phyloP scores from a whole-genome alignment of 108 stramenopile genomes.

The Cyclostephanos invisitatus region DNA sequence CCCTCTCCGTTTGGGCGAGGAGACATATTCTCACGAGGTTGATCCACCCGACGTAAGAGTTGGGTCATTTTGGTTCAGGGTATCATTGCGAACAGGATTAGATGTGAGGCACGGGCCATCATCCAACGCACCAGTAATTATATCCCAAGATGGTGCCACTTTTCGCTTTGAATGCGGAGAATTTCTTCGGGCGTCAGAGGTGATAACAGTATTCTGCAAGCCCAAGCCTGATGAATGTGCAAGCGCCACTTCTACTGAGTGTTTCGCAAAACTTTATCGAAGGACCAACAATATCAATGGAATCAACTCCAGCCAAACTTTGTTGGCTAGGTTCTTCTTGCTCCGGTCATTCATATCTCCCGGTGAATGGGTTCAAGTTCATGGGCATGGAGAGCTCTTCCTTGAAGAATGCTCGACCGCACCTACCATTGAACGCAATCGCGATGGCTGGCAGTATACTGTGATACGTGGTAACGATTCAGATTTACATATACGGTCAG shows the following conservation, averaged over 20 bases:
- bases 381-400: constrained; percentile 48
- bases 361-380: constrained; percentile 86
- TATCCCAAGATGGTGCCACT: constrained; percentile 59
- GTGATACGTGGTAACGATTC: constrained; percentile 41
- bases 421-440: constrained; percentile 72
- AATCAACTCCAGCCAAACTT: constrained; percentile 32
- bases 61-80: constrained; percentile 89
- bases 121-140: constrained; percentile 63
- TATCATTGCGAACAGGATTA: constrained; percentile 59
- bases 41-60: constrained; percentile 66
- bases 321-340: constrained; percentile 39
- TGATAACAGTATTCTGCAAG: constrained; percentile 62
- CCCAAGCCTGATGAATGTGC: constrained; percentile 8
- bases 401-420: constrained; percentile 72
- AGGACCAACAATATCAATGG: constrained; percentile 50
- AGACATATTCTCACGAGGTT: constrained; percentile 27
- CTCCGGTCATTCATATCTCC: constrained; percentile 58
- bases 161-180: constrained; percentile 91
- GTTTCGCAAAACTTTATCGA: constrained; percentile 86
- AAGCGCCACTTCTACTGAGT: constrained; percentile 45
- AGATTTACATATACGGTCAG: constrained; percentile 56
- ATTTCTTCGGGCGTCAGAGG: constrained; percentile 82
- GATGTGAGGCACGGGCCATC: constrained; percentile 83
- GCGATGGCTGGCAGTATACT: constrained; percentile 77
- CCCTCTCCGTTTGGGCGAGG: constrained; percentile 46